Base-by-base conservation (phyloP, 495 filamentous ascomycete genomes). In the Aspergillus hancockii region DNA sequence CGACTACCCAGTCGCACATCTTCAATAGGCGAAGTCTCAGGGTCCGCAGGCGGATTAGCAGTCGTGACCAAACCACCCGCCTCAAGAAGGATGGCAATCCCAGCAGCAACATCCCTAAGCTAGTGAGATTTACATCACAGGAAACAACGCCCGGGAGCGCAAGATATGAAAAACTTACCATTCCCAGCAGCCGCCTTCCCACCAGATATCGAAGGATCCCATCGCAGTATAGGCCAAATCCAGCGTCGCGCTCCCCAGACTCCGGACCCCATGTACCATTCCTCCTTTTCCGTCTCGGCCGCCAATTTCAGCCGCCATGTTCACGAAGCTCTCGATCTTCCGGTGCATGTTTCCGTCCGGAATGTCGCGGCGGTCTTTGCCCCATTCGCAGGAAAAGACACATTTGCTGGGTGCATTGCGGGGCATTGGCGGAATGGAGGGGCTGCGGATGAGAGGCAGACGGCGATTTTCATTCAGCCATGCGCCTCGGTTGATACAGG, bases 351-450 rank as follows among this genome's bases (percentile, higher is more conserved):
- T 89, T 8, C 87, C 83, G 16, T 83, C 85, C 0, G 75, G 75
- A 36, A 67, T 71, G 63, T 89, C 87, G 49, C 81, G 77, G 30
- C 87, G 77, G 59, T 89, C 87, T 66, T 90, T 90, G 2, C 87
- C 87, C 87, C 87, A 90, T 60, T 90, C 87, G 63, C 85, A 89
- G 3, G 81, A 77, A 66, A 90, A 86, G 22, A 88, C 74, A 58
- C 87, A 90, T n/a, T 84, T 80, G 3, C 76, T 77, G 2, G 87
- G 87, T 7, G 87, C 87, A 30, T 79, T 79, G n/a, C 65, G 60
- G 0, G 87, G 86, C 72, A 89, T 75, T 1, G 84, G 80, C 23
- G 84, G 82, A 55, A 84, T 73, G 28, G 67, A 62, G 0, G 84
- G 83, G 38, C 81, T 79, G 22, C 76, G 78, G 18, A 87, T 65